A percentile compares a stretch with the other conserved stretches of the same genome.
These are phyloP conservation scores for Trichophyton equinum DNA, from an alignment of 2,329 filamentous ascomycete genomes.

Conservation along the genomic window DNA sequence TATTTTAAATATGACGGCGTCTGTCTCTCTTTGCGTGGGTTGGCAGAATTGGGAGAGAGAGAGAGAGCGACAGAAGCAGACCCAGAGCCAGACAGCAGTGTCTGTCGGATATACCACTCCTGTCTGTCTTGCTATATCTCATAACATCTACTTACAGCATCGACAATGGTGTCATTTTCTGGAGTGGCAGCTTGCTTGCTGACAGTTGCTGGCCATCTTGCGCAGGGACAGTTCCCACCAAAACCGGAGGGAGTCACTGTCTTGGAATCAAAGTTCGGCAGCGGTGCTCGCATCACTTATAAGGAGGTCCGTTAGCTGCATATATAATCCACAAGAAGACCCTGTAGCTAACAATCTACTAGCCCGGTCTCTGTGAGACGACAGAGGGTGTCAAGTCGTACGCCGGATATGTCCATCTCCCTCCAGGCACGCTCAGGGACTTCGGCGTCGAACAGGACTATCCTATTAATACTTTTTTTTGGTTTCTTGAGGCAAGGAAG, in stretches of 20 bases:
- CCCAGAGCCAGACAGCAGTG: neutral
- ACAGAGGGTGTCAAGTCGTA: conserved; percentile 45
- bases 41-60: neutral
- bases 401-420: conserved; percentile 48
- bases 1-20: neutral
- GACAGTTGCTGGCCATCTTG: conserved; percentile 2
- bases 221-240: conserved; percentile 25
- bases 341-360: neutral
- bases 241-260: conserved; percentile 29
- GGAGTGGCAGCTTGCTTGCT: neutral
- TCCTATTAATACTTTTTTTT: conserved; percentile 52
- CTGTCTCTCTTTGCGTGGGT: neutral
- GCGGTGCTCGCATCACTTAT: conserved; percentile 34
- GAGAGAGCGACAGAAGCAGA: neutral
- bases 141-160: neutral
- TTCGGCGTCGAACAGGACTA: conserved; percentile 36
- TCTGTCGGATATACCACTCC: neutral
- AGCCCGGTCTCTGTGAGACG: conserved; percentile 41
- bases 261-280: conserved; percentile 25
- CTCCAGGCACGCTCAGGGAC: conserved; percentile 27
- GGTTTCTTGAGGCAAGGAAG: conserved; percentile 49
- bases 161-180: neutral
- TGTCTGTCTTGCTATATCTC: neutral
- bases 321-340: neutral
- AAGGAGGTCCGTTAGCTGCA: conserved; percentile 27